These are phyloP conservation scores for Boletus coccyginus DNA, from an alignment of 768 basidiomycete genomes.

Conservation along the genomic window DNA sequence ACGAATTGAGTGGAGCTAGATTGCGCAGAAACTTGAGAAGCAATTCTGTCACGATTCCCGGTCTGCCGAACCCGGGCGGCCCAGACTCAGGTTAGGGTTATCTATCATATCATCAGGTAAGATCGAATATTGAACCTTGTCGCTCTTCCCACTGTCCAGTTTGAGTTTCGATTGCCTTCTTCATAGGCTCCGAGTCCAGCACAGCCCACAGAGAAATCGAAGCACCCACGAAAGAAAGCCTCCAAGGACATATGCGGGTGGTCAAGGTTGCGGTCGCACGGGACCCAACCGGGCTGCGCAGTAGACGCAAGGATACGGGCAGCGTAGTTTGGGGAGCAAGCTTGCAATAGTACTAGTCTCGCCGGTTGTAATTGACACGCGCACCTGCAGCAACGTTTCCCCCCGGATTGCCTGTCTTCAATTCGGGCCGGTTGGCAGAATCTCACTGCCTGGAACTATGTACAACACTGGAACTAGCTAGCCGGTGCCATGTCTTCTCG, in stretches of 20 bases:
- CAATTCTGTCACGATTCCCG: no score
- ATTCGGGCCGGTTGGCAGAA: constrained; percentile 38
- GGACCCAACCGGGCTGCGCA: constrained; percentile 71
- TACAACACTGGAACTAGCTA: no score
- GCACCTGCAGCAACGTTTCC: constrained; percentile 51
- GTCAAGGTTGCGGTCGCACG: constrained; percentile 59
- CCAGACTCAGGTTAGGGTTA: constrained; percentile 1
- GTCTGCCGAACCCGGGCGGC: no score
- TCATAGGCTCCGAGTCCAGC: not conserved
- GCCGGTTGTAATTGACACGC: not conserved
- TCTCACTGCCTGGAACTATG: constrained; percentile 56
- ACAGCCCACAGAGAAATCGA: constrained; percentile 2
- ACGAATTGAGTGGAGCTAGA: no score
- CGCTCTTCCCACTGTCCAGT: constrained; percentile 36
- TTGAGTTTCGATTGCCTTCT: constrained; percentile 41
- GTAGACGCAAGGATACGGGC: constrained; percentile 78
- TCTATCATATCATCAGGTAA: not conserved
- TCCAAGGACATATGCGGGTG: constrained; percentile 29
- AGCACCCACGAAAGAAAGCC: constrained; percentile 22
- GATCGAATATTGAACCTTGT: no score
- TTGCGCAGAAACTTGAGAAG: no score
- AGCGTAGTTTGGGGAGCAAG: constrained; percentile 82
- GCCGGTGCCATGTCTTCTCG: no score
- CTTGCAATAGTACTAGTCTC: not conserved
- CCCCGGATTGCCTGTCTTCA: constrained; percentile 41